Evolutionary conservation across 768 basidiomycete genomes (phyloP), one percentile per base, ranked within the genome.

Genomic region (Tricholoma bakamatsutake): DNA sequence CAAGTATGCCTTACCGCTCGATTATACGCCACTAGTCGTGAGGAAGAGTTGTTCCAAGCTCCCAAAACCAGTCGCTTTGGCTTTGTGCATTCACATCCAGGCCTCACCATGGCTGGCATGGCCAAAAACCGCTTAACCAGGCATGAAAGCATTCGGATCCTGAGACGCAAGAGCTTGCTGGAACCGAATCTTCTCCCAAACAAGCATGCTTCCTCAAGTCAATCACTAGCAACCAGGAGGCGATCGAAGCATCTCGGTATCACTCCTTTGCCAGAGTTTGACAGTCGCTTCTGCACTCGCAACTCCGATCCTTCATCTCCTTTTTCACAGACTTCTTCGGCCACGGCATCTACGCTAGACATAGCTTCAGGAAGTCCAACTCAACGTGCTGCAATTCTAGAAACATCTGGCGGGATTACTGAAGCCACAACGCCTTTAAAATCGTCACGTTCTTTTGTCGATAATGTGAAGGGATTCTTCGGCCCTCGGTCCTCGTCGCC

Each of bases 61-160:
- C 77, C 79, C 37, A 78, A 71, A 61, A 69, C 72, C 55, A 67
- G 73, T 45, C 70, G 73, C 37, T 69, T 73, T 5, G 71, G 68
- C 2, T 78, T 85, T 57, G 71, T 79, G 18, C 77, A 80, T 53
- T 81, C 85, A 13, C 77, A 76, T 56, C 85, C 85, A 27, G 79
- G 77, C 17, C 71, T 87, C 40, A 82, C 80, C 55, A 78, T 84
- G 67, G 78, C 83, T 17, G 77, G 81, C 15, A 80, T 86, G 78
- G 78, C 83, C 13, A 83, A 82, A 61, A 80, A 72, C 67, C 78
- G 81, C 30, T 72, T 88, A 54, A 81, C 78, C 6, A 81, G 78
- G 61, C 84, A 87, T 61, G 87, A 89, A 66, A 88, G 86, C 50
- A 79, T 89, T 18, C 78, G 85, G 24, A 80, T 88, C 46, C 80